Evolutionary conservation across 1,139 yeast genomes (phyloP).

Genomic region (Debaryomyces coudertii): DNA sequence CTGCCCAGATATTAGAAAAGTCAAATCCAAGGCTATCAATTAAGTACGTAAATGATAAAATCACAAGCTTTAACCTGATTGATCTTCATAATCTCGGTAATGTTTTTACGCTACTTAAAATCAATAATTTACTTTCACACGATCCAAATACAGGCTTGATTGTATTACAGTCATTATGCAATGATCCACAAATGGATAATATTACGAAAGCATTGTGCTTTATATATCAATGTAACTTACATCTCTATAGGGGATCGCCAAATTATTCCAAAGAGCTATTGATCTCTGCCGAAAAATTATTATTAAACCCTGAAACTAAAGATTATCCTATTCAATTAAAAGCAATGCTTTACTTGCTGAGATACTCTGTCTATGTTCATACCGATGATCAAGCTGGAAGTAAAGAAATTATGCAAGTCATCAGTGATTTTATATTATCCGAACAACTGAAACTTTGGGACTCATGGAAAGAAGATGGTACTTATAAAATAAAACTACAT

Average conservation of each 20-base stretch:
- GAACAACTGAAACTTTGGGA: constrained; percentile 26
- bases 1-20: constrained; percentile 35
- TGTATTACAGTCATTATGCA: constrained; percentile 26
- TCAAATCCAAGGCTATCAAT: constrained; percentile 27
- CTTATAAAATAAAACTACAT: constrained; percentile 16
- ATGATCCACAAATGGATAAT: constrained; percentile 18
- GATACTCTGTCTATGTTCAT: constrained; percentile 27
- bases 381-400: constrained; percentile 25
- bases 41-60: constrained; percentile 31
- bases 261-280: constrained; percentile 18
- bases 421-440: constrained; percentile 29
- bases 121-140: constrained; percentile 28
- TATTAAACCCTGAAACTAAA: constrained; percentile 10
- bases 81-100: constrained; percentile 21
- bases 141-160: constrained; percentile 30
- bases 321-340: constrained; percentile 30
- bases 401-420: constrained; percentile 24
- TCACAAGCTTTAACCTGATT: constrained; percentile 21
- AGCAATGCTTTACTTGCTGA: constrained; percentile 31
- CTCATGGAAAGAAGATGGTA: constrained; percentile 32
- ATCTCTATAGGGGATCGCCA: constrained; percentile 35
- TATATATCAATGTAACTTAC: constrained; percentile 27
- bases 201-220: constrained; percentile 24
- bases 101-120: constrained; percentile 32
- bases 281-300: constrained; percentile 18